Conservation (phyloP, 805 yeast species). For the Suhomyces pyralidae region DNA sequence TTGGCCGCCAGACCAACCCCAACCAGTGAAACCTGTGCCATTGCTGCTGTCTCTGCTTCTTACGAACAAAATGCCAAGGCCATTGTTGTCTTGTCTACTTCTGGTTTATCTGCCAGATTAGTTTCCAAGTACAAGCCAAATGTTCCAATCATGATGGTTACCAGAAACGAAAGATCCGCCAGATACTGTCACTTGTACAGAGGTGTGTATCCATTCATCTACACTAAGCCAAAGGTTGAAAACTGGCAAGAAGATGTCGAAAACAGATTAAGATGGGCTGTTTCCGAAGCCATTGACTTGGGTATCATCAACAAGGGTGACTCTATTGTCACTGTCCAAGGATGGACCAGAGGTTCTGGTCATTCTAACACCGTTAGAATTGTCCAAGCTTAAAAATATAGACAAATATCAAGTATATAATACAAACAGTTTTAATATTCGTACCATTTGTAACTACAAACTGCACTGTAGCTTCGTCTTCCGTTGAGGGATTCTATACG, state of each 20-base stretch:
- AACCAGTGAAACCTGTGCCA: constrained; percentile 94
- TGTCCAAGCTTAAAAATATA: constrained; percentile 56
- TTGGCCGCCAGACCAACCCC: constrained; percentile 85
- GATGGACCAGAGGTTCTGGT: constrained; percentile 98
- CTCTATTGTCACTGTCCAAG: constrained; percentile 91
- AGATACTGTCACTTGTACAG: constrained; percentile 95
- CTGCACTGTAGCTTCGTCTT: neutral
- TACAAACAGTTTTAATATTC: neutral
- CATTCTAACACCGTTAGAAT: constrained; percentile 98
- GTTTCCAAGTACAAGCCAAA: constrained; percentile 97
- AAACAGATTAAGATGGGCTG: constrained; percentile 89
- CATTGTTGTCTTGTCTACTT: constrained; percentile 90
- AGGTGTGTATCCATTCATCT: constrained; percentile 97
- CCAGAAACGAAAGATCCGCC: constrained; percentile 91
- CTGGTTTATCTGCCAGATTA: constrained; percentile 94
- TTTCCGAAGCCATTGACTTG: constrained; percentile 80
- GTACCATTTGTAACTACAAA: neutral
- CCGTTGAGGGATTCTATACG: neutral
- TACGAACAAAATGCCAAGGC: constrained; percentile 97
- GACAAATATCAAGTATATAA: neutral
- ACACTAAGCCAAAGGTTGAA: constrained; percentile 58
- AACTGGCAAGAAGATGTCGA: constrained; percentile 98
- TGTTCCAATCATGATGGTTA: constrained; percentile 96
- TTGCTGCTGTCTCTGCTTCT: constrained; percentile 94
- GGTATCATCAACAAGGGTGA: constrained; percentile 88